Conservation (phyloP, 2,329 filamentous ascomycete species). For the Ustulina deusta region DNA sequence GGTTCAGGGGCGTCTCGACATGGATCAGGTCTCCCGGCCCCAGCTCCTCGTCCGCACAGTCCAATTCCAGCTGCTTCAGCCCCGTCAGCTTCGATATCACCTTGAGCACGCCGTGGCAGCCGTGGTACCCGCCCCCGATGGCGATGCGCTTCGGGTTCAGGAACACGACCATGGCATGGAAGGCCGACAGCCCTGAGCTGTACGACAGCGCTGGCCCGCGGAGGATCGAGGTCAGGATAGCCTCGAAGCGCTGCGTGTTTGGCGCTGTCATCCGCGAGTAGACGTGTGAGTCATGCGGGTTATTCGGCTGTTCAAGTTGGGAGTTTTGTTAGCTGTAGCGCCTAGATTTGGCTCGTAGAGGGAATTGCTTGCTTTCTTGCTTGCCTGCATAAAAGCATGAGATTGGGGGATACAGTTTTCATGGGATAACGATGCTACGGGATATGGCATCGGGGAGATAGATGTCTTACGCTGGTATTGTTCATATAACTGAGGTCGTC, state of each 20-base stretch:
- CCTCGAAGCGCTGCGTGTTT: conserved; percentile 86
- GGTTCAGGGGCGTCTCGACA: conserved; percentile 94
- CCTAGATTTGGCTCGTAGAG: neutral
- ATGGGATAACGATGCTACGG: conserved; percentile 2
- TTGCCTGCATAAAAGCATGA: neutral
- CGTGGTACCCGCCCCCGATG: conserved; percentile 90
- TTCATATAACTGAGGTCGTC: conserved; percentile 66
- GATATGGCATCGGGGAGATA: neutral
- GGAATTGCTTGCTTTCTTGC: neutral
- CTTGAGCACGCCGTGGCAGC: conserved; percentile 85
- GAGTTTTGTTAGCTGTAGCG: conserved; percentile 19
- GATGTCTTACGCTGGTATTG: conserved; percentile 66
- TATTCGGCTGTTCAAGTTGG: conserved; percentile 56
- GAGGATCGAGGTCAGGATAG: conserved; percentile 80
- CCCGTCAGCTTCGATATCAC: conserved; percentile 81
- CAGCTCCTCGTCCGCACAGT: conserved; percentile 74
- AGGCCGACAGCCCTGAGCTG: conserved; percentile 84
- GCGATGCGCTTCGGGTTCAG: conserved; percentile 86
- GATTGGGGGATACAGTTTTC: neutral
- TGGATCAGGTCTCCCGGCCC: conserved; percentile 86
- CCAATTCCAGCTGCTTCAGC: conserved; percentile 77
- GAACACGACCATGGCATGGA: conserved; percentile 87
- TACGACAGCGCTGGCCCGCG: conserved; percentile 80
- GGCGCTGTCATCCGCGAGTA: conserved; percentile 87
- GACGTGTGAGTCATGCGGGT: conserved; percentile 73